Conservation (phyloP, 2,329 filamentous ascomycete genomes). For the Ceratocystis lukuohia region DNA sequence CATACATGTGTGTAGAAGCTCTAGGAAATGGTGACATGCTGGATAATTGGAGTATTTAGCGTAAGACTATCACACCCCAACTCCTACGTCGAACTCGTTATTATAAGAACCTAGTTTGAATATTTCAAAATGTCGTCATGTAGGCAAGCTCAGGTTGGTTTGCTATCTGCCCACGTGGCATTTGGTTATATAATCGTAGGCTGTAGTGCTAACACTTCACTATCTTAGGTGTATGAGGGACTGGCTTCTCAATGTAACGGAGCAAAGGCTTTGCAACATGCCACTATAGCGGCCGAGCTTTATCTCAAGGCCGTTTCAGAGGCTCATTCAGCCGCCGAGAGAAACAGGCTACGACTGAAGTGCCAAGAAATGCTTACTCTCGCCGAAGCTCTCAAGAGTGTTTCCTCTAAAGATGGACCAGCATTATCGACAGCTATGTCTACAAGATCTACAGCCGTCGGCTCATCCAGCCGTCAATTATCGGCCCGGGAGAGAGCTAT, state of each 20-base stretch:
- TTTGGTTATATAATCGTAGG: background rate
- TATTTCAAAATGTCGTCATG: background rate
- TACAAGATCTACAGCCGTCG: background rate
- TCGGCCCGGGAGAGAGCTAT: slow-evolving; percentile 63
- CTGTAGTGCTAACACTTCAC: background rate
- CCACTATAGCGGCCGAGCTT: slow-evolving; percentile 64
- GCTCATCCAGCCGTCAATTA: slow-evolving; percentile 37
- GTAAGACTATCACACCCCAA: background rate
- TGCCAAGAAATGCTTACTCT: slow-evolving; percentile 55
- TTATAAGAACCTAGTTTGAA: background rate
- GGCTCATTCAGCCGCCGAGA: slow-evolving; percentile 48
- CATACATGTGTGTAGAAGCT: background rate
- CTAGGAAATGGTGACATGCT: background rate
- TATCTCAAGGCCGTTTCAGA: slow-evolving; percentile 65
- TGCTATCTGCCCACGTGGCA: background rate
- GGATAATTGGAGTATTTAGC: background rate
- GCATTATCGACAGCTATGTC: background rate
- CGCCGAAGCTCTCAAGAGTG: slow-evolving; percentile 61
- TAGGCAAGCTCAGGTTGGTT: slow-evolving; percentile 7
- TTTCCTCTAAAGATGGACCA: background rate
- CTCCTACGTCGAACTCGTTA: background rate
- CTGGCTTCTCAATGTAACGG: slow-evolving; percentile 27
- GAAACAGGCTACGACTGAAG: slow-evolving; percentile 50
- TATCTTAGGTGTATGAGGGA: slow-evolving; percentile 29
- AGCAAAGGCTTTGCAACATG: slow-evolving; percentile 54